phyloP scores from a whole-genome alignment of 768 basidiomycete genomes.

The Nidula microcarpa region DNA sequence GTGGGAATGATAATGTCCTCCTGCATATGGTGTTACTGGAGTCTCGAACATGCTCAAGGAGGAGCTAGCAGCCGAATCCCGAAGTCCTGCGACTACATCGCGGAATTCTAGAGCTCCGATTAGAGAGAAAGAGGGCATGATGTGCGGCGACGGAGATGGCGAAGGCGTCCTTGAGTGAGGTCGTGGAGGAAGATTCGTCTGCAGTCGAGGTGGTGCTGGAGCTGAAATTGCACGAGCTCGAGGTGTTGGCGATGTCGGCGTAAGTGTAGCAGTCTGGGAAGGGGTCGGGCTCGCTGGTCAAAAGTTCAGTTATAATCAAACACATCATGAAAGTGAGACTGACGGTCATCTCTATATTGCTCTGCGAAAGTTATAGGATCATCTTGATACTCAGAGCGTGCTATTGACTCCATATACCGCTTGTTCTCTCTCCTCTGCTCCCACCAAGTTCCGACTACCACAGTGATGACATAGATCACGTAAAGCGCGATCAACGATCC shows the following conservation, averaged over 20 bases:
- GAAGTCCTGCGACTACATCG: slow-evolving; percentile 81
- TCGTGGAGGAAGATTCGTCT: slow-evolving; percentile 32
- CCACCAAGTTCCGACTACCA: slow-evolving; percentile 80
- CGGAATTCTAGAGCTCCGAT: slow-evolving; percentile 96
- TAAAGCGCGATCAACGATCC: slow-evolving; percentile 70
- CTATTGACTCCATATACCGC: slow-evolving; percentile 43
- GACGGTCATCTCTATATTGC: slow-evolving; percentile 66
- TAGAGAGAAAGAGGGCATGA: slow-evolving; percentile 82
- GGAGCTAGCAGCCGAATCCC: slow-evolving; percentile 58
- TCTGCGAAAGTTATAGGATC: slow-evolving; percentile 30
- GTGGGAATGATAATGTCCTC: slow-evolving; percentile 67
- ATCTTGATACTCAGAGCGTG: slow-evolving; percentile 61
- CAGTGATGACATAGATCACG: slow-evolving; percentile 68
- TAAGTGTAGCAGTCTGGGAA: slow-evolving; percentile 14
- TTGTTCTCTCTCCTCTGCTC: slow-evolving; percentile 48
- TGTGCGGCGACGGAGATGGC: slow-evolving; percentile 34
- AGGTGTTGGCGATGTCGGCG: slow-evolving; percentile 25
- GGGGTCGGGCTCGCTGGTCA: slow-evolving; percentile 7
- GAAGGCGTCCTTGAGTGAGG: slow-evolving; percentile 50
- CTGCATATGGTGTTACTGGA: slow-evolving; percentile 64
- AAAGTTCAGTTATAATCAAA: slow-evolving; percentile 3
- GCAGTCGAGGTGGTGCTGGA: slow-evolving; percentile 29
- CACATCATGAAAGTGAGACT: slow-evolving; percentile 13
- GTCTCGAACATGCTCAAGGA: slow-evolving; percentile 66
- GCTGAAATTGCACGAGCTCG: slow-evolving; percentile 39